Evolutionary conservation across 805 yeast genomes (phyloP).

Genomic region (Torulaspora delbrueckii): DNA sequence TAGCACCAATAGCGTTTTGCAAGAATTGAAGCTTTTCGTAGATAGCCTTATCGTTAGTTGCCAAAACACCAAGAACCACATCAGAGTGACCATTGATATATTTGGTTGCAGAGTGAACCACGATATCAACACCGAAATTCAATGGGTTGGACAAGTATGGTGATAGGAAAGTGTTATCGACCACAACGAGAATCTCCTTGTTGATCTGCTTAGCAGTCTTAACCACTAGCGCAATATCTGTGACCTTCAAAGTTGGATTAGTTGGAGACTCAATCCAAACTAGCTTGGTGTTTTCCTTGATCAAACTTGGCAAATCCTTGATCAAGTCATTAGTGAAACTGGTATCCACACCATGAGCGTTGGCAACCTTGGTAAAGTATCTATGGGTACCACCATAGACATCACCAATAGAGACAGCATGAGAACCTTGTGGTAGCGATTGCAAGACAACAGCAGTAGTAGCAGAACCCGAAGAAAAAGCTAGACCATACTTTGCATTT

Average conservation of each 20-base stretch:
- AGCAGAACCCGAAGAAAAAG: constrained; percentile 83
- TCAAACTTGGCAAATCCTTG: constrained; percentile 49
- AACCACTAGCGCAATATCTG: constrained; percentile 65
- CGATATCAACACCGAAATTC: constrained; percentile 77
- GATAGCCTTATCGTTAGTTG: constrained; percentile 56
- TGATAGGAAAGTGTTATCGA: constrained; percentile 84
- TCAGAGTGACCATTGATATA: constrained; percentile 91
- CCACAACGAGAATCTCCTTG: constrained; percentile 58
- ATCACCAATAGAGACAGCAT: constrained; percentile 75
- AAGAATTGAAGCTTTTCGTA: constrained; percentile 65
- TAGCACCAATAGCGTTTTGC: constrained; percentile 84
- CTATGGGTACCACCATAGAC: constrained; percentile 92
- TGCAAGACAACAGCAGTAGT: constrained; percentile 74
- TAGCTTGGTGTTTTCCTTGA: constrained; percentile 60
- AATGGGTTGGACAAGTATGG: constrained; percentile 86
- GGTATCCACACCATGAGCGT: constrained; percentile 67
- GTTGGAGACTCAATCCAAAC: constrained; percentile 91
- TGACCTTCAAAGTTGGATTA: constrained; percentile 77
- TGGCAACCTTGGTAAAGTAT: constrained; percentile 81
- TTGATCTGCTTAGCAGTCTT: constrained; percentile 48
- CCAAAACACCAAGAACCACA: constrained; percentile 81
- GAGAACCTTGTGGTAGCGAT: constrained; percentile 64
- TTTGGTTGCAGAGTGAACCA: constrained; percentile 84
- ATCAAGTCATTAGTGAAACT: constrained; percentile 63
- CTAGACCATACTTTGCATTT: constrained; percentile 68